Conservation (phyloP, 805 yeast genomes). For the Ogataea salicorniae region DNA sequence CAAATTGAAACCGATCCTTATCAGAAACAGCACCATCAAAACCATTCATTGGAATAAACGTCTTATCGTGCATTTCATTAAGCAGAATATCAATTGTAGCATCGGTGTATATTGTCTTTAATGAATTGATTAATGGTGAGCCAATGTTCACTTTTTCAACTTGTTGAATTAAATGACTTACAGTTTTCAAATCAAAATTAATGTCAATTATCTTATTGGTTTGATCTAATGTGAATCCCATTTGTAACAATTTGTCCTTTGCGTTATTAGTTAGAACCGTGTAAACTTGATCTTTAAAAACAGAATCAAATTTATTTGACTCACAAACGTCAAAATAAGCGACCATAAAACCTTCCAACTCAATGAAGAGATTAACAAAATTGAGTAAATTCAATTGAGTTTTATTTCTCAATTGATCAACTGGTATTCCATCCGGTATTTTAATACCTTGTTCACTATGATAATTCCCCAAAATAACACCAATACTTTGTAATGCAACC, state of each 20-base stretch:
- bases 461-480: constrained; percentile 15
- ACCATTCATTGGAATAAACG: neutral
- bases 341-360: constrained; percentile 9
- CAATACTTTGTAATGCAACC: constrained; percentile 14
- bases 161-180: constrained; percentile 16
- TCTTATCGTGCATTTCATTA: constrained; percentile 6
- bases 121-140: constrained; percentile 9
- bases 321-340: constrained; percentile 10
- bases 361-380: constrained; percentile 7
- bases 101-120: constrained; percentile 15
- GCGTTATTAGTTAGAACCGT: constrained; percentile 9
- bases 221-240: neutral
- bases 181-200: constrained; percentile 13
- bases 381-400: constrained; percentile 8
- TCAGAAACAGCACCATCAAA: neutral
- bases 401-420: constrained; percentile 1
- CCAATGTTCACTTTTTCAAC: constrained; percentile 16
- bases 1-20: neutral
- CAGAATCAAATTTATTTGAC: constrained; percentile 8
- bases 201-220: constrained; percentile 9
- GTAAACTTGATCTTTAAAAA: constrained; percentile 16
- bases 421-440: constrained; percentile 4
- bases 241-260: constrained; percentile 1
- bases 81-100: constrained; percentile 11
- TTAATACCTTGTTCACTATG: constrained; percentile 2